A percentile compares a stretch with the other conserved stretches of the same genome.
Conservation (phyloP, 306 rosid species). For the Pyrus pyrifolia region DNA sequence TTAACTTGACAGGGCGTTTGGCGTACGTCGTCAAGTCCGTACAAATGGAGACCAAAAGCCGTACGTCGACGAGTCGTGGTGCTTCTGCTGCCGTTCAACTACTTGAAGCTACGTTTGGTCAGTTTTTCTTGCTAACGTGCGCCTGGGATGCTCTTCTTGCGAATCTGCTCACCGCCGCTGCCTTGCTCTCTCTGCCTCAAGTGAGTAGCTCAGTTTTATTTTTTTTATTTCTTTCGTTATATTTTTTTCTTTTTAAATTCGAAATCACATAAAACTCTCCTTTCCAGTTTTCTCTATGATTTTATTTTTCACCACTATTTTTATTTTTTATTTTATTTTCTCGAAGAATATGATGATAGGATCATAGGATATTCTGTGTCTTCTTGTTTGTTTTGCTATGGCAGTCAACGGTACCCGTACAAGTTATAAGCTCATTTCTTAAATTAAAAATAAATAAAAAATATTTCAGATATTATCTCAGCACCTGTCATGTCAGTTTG, state of each 20-base stretch:
- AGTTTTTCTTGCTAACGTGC: slow-evolving; percentile 22
- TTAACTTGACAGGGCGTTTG: slow-evolving; percentile 10
- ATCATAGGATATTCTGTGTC: neutral
- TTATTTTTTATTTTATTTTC: neutral
- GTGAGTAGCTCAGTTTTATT: neutral
- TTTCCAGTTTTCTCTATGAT: neutral
- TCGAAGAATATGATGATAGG: neutral
- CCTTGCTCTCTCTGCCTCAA: slow-evolving; percentile 10
- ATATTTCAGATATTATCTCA: neutral
- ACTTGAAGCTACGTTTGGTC: slow-evolving; percentile 3
- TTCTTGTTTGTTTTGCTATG: neutral
- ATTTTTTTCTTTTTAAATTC: neutral
- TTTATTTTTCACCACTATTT: too few relatives aligned
- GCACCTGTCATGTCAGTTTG: neutral
- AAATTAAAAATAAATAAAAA: neutral
- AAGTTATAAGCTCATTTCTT: neutral
- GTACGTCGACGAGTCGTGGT: neutral
- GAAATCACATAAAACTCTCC: neutral
- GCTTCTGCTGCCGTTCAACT: neutral
- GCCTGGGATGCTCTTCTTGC: slow-evolving; percentile 17
- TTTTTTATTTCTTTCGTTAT: too few relatives aligned
- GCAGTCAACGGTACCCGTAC: neutral
- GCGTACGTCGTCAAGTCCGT: slow-evolving; percentile 13
- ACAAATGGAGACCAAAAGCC: slow-evolving; percentile 33
- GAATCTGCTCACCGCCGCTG: slow-evolving; percentile 23